Percentiles rank a stretch among this genome's conserved stretches.
These are phyloP conservation scores for Pichia sorboxylosa DNA, from an alignment of 1,139 yeast species.

Conservation along the genomic window DNA sequence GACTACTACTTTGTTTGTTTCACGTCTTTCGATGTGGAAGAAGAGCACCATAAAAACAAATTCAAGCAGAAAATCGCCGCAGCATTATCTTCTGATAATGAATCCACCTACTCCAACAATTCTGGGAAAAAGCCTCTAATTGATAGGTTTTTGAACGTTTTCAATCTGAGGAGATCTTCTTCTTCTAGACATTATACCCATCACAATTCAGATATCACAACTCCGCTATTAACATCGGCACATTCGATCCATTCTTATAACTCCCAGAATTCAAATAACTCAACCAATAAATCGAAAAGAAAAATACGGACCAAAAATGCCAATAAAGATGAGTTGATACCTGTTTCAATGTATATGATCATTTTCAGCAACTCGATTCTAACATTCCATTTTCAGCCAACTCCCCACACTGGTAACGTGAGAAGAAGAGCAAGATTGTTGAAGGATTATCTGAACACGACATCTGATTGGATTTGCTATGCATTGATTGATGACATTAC, in stretches of 20 bases:
- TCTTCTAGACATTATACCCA: neutral
- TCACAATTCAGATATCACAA: neutral
- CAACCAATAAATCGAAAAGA: slow-evolving; percentile 9
- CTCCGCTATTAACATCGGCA: slow-evolving; percentile 1
- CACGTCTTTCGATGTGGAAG: slow-evolving; percentile 80
- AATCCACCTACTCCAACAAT: slow-evolving; percentile 7
- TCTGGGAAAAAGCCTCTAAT: too few species aligned
- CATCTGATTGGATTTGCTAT: slow-evolving; percentile 95
- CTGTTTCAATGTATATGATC: slow-evolving; percentile 84
- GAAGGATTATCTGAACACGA: slow-evolving; percentile 77
- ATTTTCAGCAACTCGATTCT: slow-evolving; percentile 86
- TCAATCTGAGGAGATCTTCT: slow-evolving; percentile 4
- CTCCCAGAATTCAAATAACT: slow-evolving; percentile 8
- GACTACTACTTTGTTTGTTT: slow-evolving; percentile 89
- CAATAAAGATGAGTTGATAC: slow-evolving; percentile 71
- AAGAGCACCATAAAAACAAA: slow-evolving; percentile 44
- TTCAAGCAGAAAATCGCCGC: slow-evolving; percentile 17
- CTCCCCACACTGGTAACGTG: slow-evolving; percentile 94
- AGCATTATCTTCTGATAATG: slow-evolving; percentile 25
- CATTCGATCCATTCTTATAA: slow-evolving; percentile 3
- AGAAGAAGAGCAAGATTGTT: slow-evolving; percentile 82
- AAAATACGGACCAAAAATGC: slow-evolving; percentile 7
- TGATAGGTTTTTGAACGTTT: slow-evolving; percentile 8
- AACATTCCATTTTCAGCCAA: slow-evolving; percentile 88
- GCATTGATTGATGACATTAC: slow-evolving; percentile 95